Evolutionary conservation across 257 asterid genomes (phyloP).

Genomic region (Dorcoceras hygrometricum): DNA sequence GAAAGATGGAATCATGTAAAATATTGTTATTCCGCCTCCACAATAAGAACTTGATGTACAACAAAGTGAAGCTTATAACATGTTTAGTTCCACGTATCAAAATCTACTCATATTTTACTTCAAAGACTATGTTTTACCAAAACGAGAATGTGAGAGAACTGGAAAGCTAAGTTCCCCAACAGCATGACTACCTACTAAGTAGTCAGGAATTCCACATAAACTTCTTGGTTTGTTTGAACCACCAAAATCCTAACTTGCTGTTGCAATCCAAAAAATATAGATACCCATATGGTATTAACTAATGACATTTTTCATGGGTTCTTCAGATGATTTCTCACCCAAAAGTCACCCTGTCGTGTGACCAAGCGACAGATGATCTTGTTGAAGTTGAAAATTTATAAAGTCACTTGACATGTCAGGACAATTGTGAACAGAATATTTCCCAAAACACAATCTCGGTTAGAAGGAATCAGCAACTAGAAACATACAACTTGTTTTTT

Average conservation of each 20-base stretch:
- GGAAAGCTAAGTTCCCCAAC: background rate
- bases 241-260: background rate
- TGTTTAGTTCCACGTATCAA: background rate
- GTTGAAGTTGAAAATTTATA: background rate
- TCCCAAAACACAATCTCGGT: background rate
- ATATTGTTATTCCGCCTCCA: background rate
- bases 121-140: background rate
- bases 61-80: background rate
- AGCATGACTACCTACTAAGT: background rate
- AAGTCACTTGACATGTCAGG: background rate
- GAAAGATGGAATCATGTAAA: background rate
- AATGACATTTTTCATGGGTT: background rate
- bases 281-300: background rate
- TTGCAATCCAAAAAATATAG: no score
- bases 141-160: background rate
- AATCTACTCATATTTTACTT: background rate
- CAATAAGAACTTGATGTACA: background rate
- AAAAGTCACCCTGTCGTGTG: background rate
- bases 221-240: background rate
- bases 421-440: slow-evolving; percentile 1
- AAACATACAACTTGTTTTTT: background rate
- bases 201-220: background rate
- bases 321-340: background rate
- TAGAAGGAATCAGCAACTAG: background rate
- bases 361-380: slow-evolving; percentile 4